These are phyloP conservation scores for Tetracladium setigerum DNA, from an alignment of 495 filamentous ascomycete genomes.

Conservation along the genomic window DNA sequence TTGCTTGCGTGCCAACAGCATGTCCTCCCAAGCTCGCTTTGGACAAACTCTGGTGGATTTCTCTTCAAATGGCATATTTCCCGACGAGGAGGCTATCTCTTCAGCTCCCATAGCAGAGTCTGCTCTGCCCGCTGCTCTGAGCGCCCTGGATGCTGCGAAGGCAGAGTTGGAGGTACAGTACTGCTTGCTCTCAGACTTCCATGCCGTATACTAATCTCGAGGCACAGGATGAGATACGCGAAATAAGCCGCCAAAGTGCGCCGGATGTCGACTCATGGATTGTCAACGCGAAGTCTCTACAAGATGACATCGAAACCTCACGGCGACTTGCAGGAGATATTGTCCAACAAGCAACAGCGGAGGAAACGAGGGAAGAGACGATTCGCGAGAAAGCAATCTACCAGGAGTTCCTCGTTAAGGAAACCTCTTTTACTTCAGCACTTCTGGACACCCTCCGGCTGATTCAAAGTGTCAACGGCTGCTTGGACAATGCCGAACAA, in stretches of 20 bases:
- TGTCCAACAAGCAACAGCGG: slow-evolving; percentile 58
- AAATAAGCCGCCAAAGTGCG: slow-evolving; percentile 62
- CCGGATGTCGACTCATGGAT: slow-evolving; percentile 82
- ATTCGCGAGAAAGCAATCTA: slow-evolving; percentile 53
- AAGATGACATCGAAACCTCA: slow-evolving; percentile 69
- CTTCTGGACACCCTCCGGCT: slow-evolving; percentile 54
- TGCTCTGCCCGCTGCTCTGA: slow-evolving; percentile 52
- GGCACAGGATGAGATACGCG: slow-evolving; percentile 47
- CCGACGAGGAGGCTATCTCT: slow-evolving; percentile 64
- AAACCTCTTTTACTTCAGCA: slow-evolving; percentile 68
- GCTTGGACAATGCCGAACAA: slow-evolving; percentile 44
- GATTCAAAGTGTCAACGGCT: slow-evolving; percentile 44
- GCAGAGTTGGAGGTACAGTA: slow-evolving; percentile 57
- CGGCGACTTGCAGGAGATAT: slow-evolving; percentile 68
- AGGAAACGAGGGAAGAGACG: slow-evolving; percentile 47
- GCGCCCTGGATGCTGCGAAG: slow-evolving; percentile 56
- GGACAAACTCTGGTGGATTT: slow-evolving; percentile 66
- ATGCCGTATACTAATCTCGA: neutral
- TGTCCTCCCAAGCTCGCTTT: slow-evolving; percentile 26
- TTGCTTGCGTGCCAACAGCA: slow-evolving; percentile 1
- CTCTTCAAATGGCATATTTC: slow-evolving; percentile 62
- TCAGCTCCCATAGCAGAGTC: slow-evolving; percentile 29
- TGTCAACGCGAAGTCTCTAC: slow-evolving; percentile 70
- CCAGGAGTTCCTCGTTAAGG: slow-evolving; percentile 61
- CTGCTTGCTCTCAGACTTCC: neutral